phyloP scores from a whole-genome alignment of 2,329 filamentous ascomycete species.

The Claviceps sp. region DNA sequence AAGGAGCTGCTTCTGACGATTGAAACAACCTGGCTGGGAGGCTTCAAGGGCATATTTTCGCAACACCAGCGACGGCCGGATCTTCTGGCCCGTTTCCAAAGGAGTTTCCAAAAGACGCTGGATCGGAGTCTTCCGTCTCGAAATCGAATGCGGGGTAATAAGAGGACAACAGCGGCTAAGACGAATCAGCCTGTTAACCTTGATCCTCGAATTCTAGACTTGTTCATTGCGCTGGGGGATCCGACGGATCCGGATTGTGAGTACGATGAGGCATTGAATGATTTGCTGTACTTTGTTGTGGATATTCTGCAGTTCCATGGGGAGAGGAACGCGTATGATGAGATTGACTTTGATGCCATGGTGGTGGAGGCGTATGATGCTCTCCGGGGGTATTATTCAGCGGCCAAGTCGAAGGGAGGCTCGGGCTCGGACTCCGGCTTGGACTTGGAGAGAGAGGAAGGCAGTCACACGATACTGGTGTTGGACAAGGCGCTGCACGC shows the following conservation, averaged over 20 bases:
- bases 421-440: constrained; percentile 15
- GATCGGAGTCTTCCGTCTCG: constrained; percentile 79
- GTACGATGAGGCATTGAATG: constrained; percentile 78
- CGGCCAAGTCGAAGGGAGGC: constrained; percentile 18
- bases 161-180: constrained; percentile 29
- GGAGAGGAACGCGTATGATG: constrained; percentile 91
- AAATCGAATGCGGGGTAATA: constrained; percentile 45
- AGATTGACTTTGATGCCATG: constrained; percentile 91
- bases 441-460: constrained; percentile 24
- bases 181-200: constrained; percentile 29
- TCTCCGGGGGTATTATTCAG: constrained; percentile 60
- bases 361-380: constrained; percentile 79
- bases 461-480: constrained; percentile 68
- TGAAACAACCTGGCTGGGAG: constrained; percentile 87
- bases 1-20: constrained; percentile 70
- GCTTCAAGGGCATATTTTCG: constrained; percentile 89
- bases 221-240: constrained; percentile 78
- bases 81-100: constrained; percentile 61
- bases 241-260: constrained; percentile 54
- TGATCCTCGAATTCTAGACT: constrained; percentile 56
- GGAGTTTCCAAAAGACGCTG: constrained; percentile 63
- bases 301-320: constrained; percentile 95
- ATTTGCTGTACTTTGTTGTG: constrained; percentile 89
- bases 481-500: constrained; percentile 82
- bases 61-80: constrained; percentile 50